Base-by-base conservation (phyloP, 2,329 filamentous ascomycete genomes). In the Phyllosticta citriasiana region DNA sequence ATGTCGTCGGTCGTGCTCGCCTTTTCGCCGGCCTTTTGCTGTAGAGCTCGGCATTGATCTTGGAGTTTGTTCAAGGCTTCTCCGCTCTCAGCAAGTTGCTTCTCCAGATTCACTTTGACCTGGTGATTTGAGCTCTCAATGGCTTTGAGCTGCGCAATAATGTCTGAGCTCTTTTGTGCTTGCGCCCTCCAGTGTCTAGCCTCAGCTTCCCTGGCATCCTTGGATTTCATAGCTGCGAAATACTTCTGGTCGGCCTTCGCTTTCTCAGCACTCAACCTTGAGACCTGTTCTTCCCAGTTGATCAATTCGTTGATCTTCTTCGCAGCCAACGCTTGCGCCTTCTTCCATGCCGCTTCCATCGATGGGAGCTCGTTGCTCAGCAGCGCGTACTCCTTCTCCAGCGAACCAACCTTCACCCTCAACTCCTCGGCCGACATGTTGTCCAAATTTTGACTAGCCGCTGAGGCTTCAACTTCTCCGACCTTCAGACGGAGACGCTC, bases 191-290 rank as follows among this genome's bases (percentile, higher is more conserved):
- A 78, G 3, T 87, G 83, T 66, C 89, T 83, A 55, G 95, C 87
- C 75, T 97, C 93, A 62, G 84, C 81, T 62, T 91, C 88, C 57
- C 91, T 83, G 53, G 88, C 87, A 69, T 97, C 93, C 70, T 93
- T 95, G 67, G 92, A 88, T 72, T 96, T 97, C 80, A 96, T 91
- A 8, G 92, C 91, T 1, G 89, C 90, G 73, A 97, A 97, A 72
- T 96, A 99, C 75, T 97, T 97, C 71, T 97, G 93, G 70, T 99
- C 94, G 1, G 93, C 93, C 74, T 97, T 97, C 65, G 88, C 86
- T 78, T 99, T 99, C 75, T 99, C 91, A 0, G 91, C 89, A 51
- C 84, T 84, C 22, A 95, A 77, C 25, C 88, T 80, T 19, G 84
- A 78, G 47, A 93, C 79, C 64, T 88, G 88, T 61, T 96, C 91